Base-by-base conservation (phyloP, 257 asterid genomes). In the Salvia rosmarinus region DNA sequence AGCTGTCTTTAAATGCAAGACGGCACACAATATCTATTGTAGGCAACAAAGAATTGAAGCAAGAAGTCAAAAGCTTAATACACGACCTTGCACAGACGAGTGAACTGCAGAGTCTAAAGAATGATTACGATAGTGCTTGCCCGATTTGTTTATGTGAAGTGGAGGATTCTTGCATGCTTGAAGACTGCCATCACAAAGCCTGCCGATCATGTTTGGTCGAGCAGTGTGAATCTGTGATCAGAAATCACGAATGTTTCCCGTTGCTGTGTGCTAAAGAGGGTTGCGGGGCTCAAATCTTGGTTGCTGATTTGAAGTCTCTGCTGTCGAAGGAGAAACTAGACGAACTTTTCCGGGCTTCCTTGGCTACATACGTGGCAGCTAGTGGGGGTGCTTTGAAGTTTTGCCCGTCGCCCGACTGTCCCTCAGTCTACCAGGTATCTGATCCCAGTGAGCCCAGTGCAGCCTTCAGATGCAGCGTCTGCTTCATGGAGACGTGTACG, bases 321-420 rank as follows among this genome's bases (percentile, higher is more conserved):
- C 68, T 95, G 77, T 39, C 84, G 3, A 49, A 16, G 11, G 96
- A 88, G 60, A 89, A 88, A 80, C 63, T 88, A 72, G 95, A 89
- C 19, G 99, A 95, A 59, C 96, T 95, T 11, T 91, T 95, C 71
- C 17, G 90, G 80, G 90, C 96, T 30, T 89, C 96, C 6, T 42
- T 95, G 76, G 86, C 83, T 14, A 84, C 96, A 16, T 88, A 77
- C 35, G 93, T 95, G 76, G 88, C 93, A 4, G 88, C 75, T 17
- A 88, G 92, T 70, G 82, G 85, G 20, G 95, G 96, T 7, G 17
- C 61, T 21, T 91, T 82, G 84, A 73, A 91, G 77, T 95, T 89
- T 74, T 91, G 98, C 71, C 99, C 99, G 6, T 91, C 99, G 2
- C 98, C 96, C 0, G 99, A 91, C 61, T 95, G 99, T 64, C 96